Evolutionary conservation across 345 rosid species (phyloP).

Genomic region (Populus euphratica): DNA sequence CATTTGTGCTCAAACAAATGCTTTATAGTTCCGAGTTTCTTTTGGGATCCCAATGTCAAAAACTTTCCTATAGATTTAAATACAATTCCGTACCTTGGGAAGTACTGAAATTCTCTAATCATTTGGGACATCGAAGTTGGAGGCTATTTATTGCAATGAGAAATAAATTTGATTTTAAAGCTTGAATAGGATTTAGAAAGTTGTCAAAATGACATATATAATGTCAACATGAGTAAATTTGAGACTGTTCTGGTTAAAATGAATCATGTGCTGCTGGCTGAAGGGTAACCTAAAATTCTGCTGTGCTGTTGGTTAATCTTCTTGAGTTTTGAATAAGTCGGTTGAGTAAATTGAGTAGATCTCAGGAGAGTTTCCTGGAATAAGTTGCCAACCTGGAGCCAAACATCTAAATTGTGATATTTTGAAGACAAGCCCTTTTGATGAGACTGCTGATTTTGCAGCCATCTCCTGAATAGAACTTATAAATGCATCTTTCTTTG

Average conservation of each 20-base stretch:
- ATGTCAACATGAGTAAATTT: background rate
- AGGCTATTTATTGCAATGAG: background rate
- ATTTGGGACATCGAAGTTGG: background rate
- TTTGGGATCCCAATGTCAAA: background rate
- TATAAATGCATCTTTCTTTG: background rate
- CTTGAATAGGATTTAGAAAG: background rate
- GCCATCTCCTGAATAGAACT: background rate
- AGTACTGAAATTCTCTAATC: background rate
- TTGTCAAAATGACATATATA: background rate
- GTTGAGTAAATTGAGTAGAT: background rate
- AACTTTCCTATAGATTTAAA: background rate
- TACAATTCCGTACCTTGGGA: background rate
- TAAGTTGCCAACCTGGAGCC: background rate
- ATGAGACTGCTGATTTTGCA: background rate
- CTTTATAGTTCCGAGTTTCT: background rate
- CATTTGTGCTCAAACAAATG: background rate
- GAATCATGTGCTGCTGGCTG: background rate
- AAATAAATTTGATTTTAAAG: background rate
- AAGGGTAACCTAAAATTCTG: background rate
- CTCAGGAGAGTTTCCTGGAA: background rate
- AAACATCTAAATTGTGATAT: background rate
- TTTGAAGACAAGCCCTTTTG: background rate
- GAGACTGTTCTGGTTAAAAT: background rate
- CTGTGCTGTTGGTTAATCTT: background rate
- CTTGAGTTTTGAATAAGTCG: background rate